Base-by-base conservation (phyloP, 305 asterid species). In the Fraxinus floribunda region DNA sequence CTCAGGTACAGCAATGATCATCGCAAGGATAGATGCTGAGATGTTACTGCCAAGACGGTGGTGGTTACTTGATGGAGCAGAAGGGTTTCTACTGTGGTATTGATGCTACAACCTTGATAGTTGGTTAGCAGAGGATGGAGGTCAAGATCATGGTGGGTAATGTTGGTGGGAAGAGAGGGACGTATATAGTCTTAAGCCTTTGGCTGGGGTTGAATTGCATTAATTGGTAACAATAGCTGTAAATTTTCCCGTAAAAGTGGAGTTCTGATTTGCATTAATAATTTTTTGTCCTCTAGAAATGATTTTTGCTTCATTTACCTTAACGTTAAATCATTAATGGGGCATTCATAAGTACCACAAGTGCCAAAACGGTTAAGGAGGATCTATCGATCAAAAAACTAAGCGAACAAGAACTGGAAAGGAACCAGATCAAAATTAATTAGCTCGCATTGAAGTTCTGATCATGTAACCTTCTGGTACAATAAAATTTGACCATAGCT, bases 401-500 rank as follows among this genome's bases (percentile, higher is more conserved):
- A 30, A 62, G 75, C 41, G 75, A 78, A 38, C 7, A 36, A 75
- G 66, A 26, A 22, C 26, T 72, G 41, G 66, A 55, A 78, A 39
- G 20, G 70, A 41, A 16, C 4, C 41, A 62, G 76, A 30, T 20
- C 16, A 13, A 35, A 79, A 18, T 20, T 29, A 5, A 46, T 2
- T 24, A 52, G 34, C 24, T 52, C 38, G 22, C 0, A 32, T 32
- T 44, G 32, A 77, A 73, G 66, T 39, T 70, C 70, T 60, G 71
- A 20, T 8, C 71, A 60, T 20, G 70, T 60, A 7, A 20, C 30
- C 15, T 60, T 60, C 30, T 20, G 13, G 70, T 79, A 70, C 39
- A 79, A 64, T 38, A 79, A 79, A 82, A 30, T 70, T 55, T 55
- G 34, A 62, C 18, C 32, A 46, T 22, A 34, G 73, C 35, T 57